phyloP scores from a whole-genome alignment of 108 stramenopile genomes.

The Nitzschia sp. region DNA sequence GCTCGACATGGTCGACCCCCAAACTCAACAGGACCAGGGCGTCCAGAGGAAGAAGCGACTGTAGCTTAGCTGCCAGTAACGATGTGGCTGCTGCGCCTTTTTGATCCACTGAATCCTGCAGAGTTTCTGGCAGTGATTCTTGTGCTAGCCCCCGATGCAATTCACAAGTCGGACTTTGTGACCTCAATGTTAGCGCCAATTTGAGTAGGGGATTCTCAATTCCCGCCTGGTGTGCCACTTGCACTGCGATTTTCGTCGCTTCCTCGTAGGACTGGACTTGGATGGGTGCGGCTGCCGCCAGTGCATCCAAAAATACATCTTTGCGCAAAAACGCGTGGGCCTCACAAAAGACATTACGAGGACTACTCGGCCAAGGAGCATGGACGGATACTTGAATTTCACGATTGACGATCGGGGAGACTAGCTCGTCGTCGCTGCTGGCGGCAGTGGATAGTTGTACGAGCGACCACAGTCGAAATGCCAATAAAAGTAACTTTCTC shows the following conservation, averaged over 20 bases:
- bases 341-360: conserved; percentile 76
- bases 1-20: no score
- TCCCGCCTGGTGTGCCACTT: conserved; percentile 21
- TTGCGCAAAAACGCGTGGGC: conserved; percentile 52
- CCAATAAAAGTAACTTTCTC: no score
- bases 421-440: conserved; percentile 33
- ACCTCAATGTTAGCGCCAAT: conserved; percentile 59
- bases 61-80: no score
- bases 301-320: conserved; percentile 39
- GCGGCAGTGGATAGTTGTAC: no score
- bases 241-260: conserved; percentile 32
- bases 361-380: conserved; percentile 66
- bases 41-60: no score
- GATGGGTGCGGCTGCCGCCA: conserved; percentile 17
- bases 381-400: conserved; percentile 71
- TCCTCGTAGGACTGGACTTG: conserved; percentile 8
- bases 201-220: conserved; percentile 32
- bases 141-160: conserved; percentile 73
- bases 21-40: no score
- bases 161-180: conserved; percentile 79
- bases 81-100: no score
- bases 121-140: conserved; percentile 1
- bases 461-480: no score
- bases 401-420: conserved; percentile 69
- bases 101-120: conserved; percentile 6